Conservation (phyloP, 306 rosid genomes). For the Psophocarpus tetragonolobus region DNA sequence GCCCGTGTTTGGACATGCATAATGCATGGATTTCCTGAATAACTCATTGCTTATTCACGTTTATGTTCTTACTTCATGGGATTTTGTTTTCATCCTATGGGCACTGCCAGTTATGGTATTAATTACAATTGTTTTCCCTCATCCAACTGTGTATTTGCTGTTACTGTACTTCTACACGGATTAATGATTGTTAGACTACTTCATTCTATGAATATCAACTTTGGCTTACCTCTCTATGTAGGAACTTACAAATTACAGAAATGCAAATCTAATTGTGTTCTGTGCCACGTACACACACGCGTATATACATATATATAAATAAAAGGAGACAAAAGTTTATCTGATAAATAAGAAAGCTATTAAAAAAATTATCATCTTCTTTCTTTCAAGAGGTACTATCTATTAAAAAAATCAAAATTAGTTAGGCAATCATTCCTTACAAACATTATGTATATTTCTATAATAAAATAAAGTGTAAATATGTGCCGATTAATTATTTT, state of each 20-base stretch:
- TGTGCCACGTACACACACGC: background rate
- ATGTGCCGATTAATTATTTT: background rate
- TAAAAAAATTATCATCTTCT: too few relatives aligned
- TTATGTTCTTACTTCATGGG: slow-evolving; percentile 30
- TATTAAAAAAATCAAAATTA: background rate
- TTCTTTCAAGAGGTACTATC: too few relatives aligned
- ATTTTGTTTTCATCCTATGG: slow-evolving; percentile 7
- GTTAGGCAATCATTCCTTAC: background rate
- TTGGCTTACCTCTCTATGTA: background rate
- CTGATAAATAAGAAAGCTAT: too few relatives aligned
- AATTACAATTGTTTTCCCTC: background rate
- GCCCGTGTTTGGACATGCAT: background rate
- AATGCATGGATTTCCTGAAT: slow-evolving; percentile 35
- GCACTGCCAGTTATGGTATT: slow-evolving; percentile 24
- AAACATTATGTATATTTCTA: background rate
- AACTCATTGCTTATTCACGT: slow-evolving; percentile 22
- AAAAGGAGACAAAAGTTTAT: too few relatives aligned
- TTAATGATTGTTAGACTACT: background rate
- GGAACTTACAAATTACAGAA: slow-evolving; percentile 13
- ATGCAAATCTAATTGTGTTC: background rate
- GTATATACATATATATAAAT: too few relatives aligned
- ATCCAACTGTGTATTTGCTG: slow-evolving; percentile 27
- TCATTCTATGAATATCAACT: background rate
- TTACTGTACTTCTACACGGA: background rate
- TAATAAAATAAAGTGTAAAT: background rate